These are phyloP conservation scores for Purpureocillium takamizusanense DNA, from an alignment of 2,329 filamentous ascomycete genomes.

Conservation along the genomic window DNA sequence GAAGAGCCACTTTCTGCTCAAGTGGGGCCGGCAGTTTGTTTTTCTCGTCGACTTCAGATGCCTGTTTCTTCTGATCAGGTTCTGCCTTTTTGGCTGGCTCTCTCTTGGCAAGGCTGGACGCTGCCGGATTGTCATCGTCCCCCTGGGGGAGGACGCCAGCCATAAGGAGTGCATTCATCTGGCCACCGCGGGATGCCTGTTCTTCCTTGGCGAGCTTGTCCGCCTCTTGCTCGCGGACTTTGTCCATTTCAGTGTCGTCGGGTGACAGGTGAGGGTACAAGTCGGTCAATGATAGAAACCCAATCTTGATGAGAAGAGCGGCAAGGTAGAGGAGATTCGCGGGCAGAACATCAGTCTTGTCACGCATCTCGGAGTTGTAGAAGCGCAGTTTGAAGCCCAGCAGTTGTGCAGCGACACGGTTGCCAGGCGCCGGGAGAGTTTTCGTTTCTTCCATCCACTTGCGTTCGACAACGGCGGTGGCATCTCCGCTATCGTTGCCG, in stretches of 20 bases:
- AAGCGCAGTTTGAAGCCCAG: conserved; percentile 96
- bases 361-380: conserved; percentile 74
- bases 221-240: conserved; percentile 57
- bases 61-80: conserved; percentile 37
- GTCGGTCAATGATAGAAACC: conserved; percentile 87
- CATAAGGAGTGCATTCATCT: conserved; percentile 75
- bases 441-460: conserved; percentile 76
- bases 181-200: conserved; percentile 57
- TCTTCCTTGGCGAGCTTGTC: conserved; percentile 76
- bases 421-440: conserved; percentile 76
- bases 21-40: conserved; percentile 57
- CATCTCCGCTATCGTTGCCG: conserved; percentile 27
- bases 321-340: conserved; percentile 90
- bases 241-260: conserved; percentile 72
- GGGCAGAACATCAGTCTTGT: conserved; percentile 68
- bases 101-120: conserved; percentile 32
- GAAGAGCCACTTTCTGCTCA: conserved; percentile 80
- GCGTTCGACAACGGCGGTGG: conserved; percentile 47
- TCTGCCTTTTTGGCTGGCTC: conserved; percentile 45
- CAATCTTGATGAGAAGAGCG: conserved; percentile 89
- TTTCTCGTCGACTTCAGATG: conserved; percentile 37
- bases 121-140: conserved; percentile 59
- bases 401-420: conserved; percentile 85
- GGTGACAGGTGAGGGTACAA: conserved; percentile 90
- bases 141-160: conserved; percentile 66